A percentile compares a stretch with the other conserved stretches of the same genome.
Evolutionary conservation across 805 yeast species (phyloP).

Genomic region (Diddensiella caesifluorescens): DNA sequence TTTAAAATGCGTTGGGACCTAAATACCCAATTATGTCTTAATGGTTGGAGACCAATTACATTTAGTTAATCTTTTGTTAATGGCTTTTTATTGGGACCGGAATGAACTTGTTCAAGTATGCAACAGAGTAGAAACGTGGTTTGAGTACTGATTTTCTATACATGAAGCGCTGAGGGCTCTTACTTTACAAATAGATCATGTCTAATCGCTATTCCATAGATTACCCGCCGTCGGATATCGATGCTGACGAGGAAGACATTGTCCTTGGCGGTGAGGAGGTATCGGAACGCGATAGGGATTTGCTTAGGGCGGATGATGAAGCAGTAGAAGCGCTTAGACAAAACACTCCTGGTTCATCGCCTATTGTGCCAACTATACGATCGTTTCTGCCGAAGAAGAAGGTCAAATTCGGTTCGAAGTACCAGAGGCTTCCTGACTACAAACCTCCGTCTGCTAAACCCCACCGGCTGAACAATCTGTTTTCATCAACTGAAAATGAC

Average conservation of each 20-base stretch:
- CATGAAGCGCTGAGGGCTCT: no score
- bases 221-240: conserved; percentile 12
- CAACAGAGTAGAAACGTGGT: no score
- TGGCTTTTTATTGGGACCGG: no score
- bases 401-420: conserved; percentile 12
- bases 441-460: background rate
- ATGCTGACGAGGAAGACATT: conserved; percentile 19
- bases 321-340: conserved; percentile 13
- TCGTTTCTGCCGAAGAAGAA: conserved; percentile 15
- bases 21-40: no score
- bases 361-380: conserved; percentile 5
- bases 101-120: no score
- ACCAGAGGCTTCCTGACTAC: conserved; percentile 5
- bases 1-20: no score
- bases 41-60: no score
- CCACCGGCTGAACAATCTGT: background rate
- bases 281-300: conserved; percentile 19
- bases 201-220: conserved; percentile 13
- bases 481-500: conserved; percentile 1
- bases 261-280: conserved; percentile 15
- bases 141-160: no score
- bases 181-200: no score
- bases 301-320: conserved; percentile 20
- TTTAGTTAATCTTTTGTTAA: no score
- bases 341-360: conserved; percentile 8